Evolutionary conservation across 192 early-diverging fungal genomes (phyloP).

Genomic region (Umbelopsis sp.): DNA sequence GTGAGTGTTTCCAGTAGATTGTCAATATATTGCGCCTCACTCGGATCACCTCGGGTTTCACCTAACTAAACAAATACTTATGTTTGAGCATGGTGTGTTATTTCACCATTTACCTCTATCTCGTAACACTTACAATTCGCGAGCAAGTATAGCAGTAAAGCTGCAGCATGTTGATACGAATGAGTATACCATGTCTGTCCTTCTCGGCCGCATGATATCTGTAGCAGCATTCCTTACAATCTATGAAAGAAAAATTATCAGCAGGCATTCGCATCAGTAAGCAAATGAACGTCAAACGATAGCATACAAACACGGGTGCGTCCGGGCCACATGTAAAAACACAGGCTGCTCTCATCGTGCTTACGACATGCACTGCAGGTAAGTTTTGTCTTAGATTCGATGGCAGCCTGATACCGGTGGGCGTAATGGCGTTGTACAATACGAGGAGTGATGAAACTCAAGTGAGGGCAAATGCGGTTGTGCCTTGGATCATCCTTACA

Average conservation of each 20-base stretch:
- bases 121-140: slow-evolving; percentile 24
- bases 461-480: slow-evolving; percentile 35
- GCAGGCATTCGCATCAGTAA: background rate
- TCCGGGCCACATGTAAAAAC: slow-evolving; percentile 41
- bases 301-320: slow-evolving; percentile 32
- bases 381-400: slow-evolving; percentile 32
- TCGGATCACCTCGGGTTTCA: slow-evolving; percentile 35
- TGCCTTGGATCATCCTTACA: slow-evolving; percentile 31
- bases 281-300: background rate
- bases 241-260: slow-evolving; percentile 19
- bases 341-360: slow-evolving; percentile 23
- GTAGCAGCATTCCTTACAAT: slow-evolving; percentile 39
- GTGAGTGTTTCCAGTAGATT: slow-evolving; percentile 28
- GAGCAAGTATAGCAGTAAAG: slow-evolving; percentile 38
- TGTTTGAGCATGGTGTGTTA: background rate
- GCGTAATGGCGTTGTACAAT: slow-evolving; percentile 25
- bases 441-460: slow-evolving; percentile 19
- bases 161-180: slow-evolving; percentile 34
- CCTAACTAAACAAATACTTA: slow-evolving; percentile 16
- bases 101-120: background rate
- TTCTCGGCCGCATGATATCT: slow-evolving; percentile 28
- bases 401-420: slow-evolving; percentile 28
- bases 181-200: slow-evolving; percentile 33
- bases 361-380: slow-evolving; percentile 33
- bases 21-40: slow-evolving; percentile 34